A percentile compares a stretch with the other conserved stretches of the same genome.
These are phyloP conservation scores for Tylopilus sp. DNA, from an alignment of 1,284 basidiomycete species.

Conservation along the genomic window DNA sequence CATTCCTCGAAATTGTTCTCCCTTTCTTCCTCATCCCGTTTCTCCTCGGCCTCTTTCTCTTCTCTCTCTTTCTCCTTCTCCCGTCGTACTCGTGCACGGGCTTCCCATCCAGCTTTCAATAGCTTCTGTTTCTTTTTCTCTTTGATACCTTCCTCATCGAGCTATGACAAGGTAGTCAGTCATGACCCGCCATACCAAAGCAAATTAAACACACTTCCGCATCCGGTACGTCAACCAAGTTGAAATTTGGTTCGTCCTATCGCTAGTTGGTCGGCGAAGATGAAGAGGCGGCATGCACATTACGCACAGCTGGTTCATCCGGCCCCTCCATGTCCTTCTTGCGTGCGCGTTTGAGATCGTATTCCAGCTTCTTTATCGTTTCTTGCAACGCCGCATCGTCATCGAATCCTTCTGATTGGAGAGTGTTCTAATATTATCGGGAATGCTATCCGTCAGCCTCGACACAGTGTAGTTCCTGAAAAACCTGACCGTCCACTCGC, in stretches of 20 bases:
- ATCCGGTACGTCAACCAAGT: slow-evolving; percentile 88
- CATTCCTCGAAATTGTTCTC: slow-evolving; percentile 70
- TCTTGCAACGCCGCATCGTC: slow-evolving; percentile 65
- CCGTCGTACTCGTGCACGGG: slow-evolving; percentile 78
- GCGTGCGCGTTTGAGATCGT: slow-evolving; percentile 61
- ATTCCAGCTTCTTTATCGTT: slow-evolving; percentile 76
- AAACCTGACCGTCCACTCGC: slow-evolving; percentile 65
- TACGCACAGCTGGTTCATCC: slow-evolving; percentile 52
- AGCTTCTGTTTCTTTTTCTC: slow-evolving; percentile 95
- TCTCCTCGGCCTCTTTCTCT: slow-evolving; percentile 71
- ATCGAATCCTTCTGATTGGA: slow-evolving; percentile 77
- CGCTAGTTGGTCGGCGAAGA: slow-evolving; percentile 1
- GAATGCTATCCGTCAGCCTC: not conserved
- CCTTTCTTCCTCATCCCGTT: slow-evolving; percentile 78
- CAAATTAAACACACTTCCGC: slow-evolving; percentile 57
- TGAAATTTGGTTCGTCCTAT: slow-evolving; percentile 84
- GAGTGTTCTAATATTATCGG: slow-evolving; percentile 44
- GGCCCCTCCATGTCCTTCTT: slow-evolving; percentile 72
- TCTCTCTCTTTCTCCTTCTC: slow-evolving; percentile 88
- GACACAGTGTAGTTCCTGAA: not conserved
- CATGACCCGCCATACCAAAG: not conserved
- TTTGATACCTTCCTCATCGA: slow-evolving; percentile 91
- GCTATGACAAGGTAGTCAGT: slow-evolving; percentile 42
- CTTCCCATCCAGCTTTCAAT: slow-evolving; percentile 94
- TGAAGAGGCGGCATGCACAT: not conserved